Base-by-base conservation (phyloP, 768 basidiomycete genomes). In the Mycena indigotica region DNA sequence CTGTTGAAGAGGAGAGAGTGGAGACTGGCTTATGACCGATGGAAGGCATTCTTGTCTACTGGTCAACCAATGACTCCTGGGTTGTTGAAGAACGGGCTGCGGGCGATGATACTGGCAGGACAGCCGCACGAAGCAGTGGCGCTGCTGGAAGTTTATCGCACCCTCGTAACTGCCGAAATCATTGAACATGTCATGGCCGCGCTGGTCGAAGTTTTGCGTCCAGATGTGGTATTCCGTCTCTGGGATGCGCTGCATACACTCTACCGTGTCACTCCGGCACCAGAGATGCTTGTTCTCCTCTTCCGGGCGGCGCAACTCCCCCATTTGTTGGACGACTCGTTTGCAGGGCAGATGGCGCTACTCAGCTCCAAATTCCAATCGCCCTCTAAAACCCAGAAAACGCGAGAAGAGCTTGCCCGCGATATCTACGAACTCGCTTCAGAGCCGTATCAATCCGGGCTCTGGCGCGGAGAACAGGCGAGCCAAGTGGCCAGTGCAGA, bases 221-320 rank as follows among this genome's bases (percentile, higher is more conserved):
- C 87, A 0, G 88, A 89, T 62, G 72, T 80, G 5, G 78, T 87
- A 3, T 86, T 89, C 67, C 72, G 72, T 40, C 65, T 92, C 1
- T 93, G 89, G 87, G 84, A 87, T n/a, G 71, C 84, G 24, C 82
- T 91, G 71, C 73, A 73, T 3, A 64, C 70, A 0, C 68, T 92
- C 3, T 94, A 88, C 67, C 77, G 75, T 4, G 73, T 86, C 0
- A 68, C 73, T 3, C 87, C 86, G 0, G 81, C 88, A 45, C 68
- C 77, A 17, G 68, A 71, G 50, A 83, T 87, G 28, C 79, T 93
- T 52, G 75, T 77, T 41, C 74, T 86, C 52, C 66, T 93, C 12
- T 77, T 93, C 48, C 79, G 84, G 52, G 75, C 84, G 1, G 85
- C 87, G 1, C 75, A 85, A 2, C 72, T 79, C 17, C 82, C 84